phyloP scores from a whole-genome alignment of 208 protist species.

The Acanthamoeba healyi region DNA sequence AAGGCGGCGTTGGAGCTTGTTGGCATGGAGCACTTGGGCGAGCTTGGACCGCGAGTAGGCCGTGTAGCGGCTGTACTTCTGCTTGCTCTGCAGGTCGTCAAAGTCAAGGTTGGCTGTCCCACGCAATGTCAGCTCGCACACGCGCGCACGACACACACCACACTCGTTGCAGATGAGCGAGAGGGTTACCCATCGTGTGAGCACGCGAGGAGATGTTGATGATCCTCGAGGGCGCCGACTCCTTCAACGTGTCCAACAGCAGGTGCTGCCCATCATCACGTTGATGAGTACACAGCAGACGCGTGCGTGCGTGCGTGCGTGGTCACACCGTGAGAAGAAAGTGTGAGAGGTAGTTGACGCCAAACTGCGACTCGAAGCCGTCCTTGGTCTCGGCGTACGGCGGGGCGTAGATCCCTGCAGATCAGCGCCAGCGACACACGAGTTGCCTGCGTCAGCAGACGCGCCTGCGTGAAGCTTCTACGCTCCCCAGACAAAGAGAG shows the following conservation, averaged over 20 bases:
- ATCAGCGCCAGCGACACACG: too few relatives aligned
- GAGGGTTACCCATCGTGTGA: not conserved
- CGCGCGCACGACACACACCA: too few relatives aligned
- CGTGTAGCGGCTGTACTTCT: not conserved
- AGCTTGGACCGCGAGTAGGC: constrained; percentile 36
- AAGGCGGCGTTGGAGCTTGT: not conserved
- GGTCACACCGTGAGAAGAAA: constrained; percentile 27
- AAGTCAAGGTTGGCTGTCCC: constrained; percentile 34
- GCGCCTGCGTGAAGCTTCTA: too few relatives aligned
- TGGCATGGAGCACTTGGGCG: not conserved
- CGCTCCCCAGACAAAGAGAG: too few relatives aligned
- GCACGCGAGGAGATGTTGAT: constrained; percentile 26
- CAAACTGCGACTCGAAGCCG: constrained; percentile 22
- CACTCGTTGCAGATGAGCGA: not conserved
- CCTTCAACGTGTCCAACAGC: constrained; percentile 38
- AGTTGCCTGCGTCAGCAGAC: too few relatives aligned
- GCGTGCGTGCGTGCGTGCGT: not conserved
- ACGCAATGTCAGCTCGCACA: too few relatives aligned
- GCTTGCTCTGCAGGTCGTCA: not conserved
- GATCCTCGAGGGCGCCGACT: not conserved
- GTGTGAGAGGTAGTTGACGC: constrained; percentile 17
- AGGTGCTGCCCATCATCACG: not conserved
- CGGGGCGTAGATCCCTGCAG: not conserved
- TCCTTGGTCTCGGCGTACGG: not conserved
- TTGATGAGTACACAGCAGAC: too few relatives aligned